A percentile compares a stretch with the other conserved stretches of the same genome.
These are phyloP conservation scores for Yamadazyma kanchanaburiensis DNA, from an alignment of 1,139 yeast species.

Conservation along the genomic window DNA sequence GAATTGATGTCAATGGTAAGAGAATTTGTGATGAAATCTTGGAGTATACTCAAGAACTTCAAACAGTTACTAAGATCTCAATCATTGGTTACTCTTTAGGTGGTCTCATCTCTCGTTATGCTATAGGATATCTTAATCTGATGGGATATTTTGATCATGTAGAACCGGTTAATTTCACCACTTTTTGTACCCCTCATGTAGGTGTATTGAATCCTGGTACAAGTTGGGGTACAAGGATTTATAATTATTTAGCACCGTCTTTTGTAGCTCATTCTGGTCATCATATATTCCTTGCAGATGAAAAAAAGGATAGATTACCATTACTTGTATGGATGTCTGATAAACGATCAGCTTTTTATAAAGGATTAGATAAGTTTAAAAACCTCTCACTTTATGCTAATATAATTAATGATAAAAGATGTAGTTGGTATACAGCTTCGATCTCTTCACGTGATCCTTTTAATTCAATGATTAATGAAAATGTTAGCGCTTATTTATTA, in stretches of 20 bases:
- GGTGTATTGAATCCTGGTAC: constrained; percentile 68
- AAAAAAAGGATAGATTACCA: constrained; percentile 31
- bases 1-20: constrained; percentile 80
- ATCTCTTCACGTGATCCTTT: constrained; percentile 67
- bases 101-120: constrained; percentile 74
- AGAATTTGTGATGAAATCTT: constrained; percentile 69
- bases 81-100: constrained; percentile 82
- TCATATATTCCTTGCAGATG: constrained; percentile 67
- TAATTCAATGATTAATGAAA: constrained; percentile 35
- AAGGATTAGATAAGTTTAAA: constrained; percentile 51
- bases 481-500: constrained; percentile 37
- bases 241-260: constrained; percentile 59
- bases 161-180: constrained; percentile 59
- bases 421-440: constrained; percentile 80
- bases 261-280: constrained; percentile 67
- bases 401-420: constrained; percentile 72
- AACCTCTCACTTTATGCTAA: constrained; percentile 65
- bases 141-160: constrained; percentile 49
- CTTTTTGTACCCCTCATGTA: constrained; percentile 82
- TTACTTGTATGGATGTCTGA: constrained; percentile 65
- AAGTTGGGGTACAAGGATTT: constrained; percentile 40
- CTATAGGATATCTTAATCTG: constrained; percentile 63
- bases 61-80: constrained; percentile 53
- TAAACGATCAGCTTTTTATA: constrained; percentile 55
- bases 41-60: constrained; percentile 37